Evolutionary conservation across 768 basidiomycete species (phyloP), one percentile per base, ranked within the genome.

Genomic region (Tricholoma bakamatsutake): DNA sequence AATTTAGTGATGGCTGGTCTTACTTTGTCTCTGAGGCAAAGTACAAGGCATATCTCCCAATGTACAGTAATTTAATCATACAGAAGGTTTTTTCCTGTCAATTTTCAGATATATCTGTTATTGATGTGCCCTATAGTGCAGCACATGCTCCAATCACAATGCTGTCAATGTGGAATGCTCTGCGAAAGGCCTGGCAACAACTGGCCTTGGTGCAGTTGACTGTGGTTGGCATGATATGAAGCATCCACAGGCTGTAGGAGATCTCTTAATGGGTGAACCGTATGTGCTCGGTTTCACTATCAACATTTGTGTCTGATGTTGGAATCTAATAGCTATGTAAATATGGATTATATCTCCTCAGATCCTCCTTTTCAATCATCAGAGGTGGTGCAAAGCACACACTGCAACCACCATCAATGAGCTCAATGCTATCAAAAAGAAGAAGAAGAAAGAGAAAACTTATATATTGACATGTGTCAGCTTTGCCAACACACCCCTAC

Each of bases 381-480:
- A 99, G 72, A 2, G 96, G 96, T 2, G 96, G 96, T 2, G 97
- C 93, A 68, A 99, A 96, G 31, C 96, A 93, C 62, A 99, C 90
- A 52, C 94, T 98, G 63, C 3, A 60, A 40, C 15, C 24, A 48
- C 6, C 40, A 52, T 49, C 34, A 43, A 39, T 53, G 12, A 54
- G 43, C 35, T 40, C n/a, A 10, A 21, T 31, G 15, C 4, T 49
- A 21, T 28, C 6, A 35, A 35, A 3, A 24, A n/a, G n/a, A n/a
- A n/a, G n/a, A n/a, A n/a, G n/a, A n/a, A n/a, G n/a, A 54, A 4
- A 40, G 30, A 27, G 12, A 40, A 15, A 15, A 77, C 93, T 64
- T 63, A 95, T 93, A 91, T 93, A 71, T 96, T 96, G 27, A 86
- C 82, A 65, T 97, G 94, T 0, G 96, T 98, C 11, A 96, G 95